phyloP scores from a whole-genome alignment of 164 flowering plant genomes.

The Magnolia changhungtana region DNA sequence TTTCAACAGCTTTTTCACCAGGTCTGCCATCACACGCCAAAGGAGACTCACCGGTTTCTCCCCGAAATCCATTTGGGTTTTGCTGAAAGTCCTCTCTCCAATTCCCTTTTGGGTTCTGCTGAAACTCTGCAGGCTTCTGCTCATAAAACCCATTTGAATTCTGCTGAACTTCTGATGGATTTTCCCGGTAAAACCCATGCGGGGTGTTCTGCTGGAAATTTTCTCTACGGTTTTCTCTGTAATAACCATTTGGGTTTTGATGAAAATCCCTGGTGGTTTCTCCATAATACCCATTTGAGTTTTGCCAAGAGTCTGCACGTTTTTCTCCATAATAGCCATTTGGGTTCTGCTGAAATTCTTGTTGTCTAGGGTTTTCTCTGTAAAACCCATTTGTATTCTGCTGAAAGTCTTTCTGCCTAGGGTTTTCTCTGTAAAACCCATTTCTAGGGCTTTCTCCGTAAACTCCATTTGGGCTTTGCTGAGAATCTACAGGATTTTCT shows the following conservation, averaged over 20 bases:
- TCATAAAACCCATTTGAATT: conserved; percentile 12
- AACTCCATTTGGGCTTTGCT: conserved; percentile 8
- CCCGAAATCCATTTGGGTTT: conserved; percentile 10
- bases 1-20: conserved; percentile 19
- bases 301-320: not conserved
- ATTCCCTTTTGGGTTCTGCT: conserved; percentile 6
- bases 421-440: conserved; percentile 9
- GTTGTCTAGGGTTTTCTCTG: not conserved
- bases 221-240: not conserved
- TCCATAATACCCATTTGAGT: not conserved
- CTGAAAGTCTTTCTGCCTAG: not conserved
- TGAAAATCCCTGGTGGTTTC: not conserved
- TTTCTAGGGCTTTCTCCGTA: conserved; percentile 10
- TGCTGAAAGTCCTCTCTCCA: conserved; percentile 1
- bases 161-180: conserved; percentile 24
- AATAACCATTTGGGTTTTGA: conserved; percentile 6
- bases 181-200: conserved; percentile 5
- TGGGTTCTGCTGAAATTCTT: conserved; percentile 6
- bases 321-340: not conserved
- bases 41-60: conserved; percentile 9
- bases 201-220: conserved; percentile 15
- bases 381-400: conserved; percentile 5
- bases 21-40: not conserved
- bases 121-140: not conserved
- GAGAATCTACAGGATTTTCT: conserved; percentile 7